Percentiles rank a stretch among this genome's conserved stretches.
These are phyloP conservation scores for Macadamia integrifolia DNA, from an alignment of 164 flowering plant genomes.

Conservation along the genomic window DNA sequence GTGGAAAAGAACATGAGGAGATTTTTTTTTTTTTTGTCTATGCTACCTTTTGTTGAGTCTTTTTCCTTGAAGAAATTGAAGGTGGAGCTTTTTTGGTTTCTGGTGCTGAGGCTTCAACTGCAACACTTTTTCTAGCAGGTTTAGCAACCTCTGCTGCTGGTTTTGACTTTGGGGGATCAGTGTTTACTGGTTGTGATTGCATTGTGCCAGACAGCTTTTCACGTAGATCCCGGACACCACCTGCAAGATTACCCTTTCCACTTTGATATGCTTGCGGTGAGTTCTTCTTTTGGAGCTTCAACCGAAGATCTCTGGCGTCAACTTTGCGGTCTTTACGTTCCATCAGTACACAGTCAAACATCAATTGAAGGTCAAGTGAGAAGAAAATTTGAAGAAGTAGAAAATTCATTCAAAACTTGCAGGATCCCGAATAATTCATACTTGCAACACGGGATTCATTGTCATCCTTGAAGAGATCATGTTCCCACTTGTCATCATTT, in stretches of 20 bases:
- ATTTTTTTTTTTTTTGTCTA: too few species aligned
- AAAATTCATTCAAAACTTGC: constrained; percentile 2
- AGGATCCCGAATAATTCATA: constrained; percentile 29
- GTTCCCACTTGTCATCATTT: constrained; percentile 89
- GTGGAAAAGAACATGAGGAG: background rate
- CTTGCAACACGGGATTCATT: constrained; percentile 48
- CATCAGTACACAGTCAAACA: constrained; percentile 26
- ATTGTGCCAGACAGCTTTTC: constrained; percentile 78
- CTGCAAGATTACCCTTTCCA: constrained; percentile 38
- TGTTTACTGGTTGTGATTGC: constrained; percentile 44
- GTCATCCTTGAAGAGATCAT: constrained; percentile 67
- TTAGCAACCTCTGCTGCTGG: constrained; percentile 31
- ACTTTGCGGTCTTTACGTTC: constrained; percentile 45
- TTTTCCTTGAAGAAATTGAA: constrained; percentile 35
- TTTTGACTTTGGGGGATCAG: constrained; percentile 44
- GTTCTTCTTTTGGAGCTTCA: constrained; percentile 76
- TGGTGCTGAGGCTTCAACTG: constrained; percentile 35
- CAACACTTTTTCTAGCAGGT: constrained; percentile 41
- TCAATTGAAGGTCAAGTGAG: background rate
- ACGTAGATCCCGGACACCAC: constrained; percentile 67
- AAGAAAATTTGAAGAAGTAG: background rate
- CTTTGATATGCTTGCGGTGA: constrained; percentile 36
- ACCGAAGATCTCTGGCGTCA: constrained; percentile 73
- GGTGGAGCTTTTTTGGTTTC: constrained; percentile 37
- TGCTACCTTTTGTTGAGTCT: constrained; percentile 52